Conservation (phyloP, 2,329 filamentous ascomycete species). For the Botrytis medusae region DNA sequence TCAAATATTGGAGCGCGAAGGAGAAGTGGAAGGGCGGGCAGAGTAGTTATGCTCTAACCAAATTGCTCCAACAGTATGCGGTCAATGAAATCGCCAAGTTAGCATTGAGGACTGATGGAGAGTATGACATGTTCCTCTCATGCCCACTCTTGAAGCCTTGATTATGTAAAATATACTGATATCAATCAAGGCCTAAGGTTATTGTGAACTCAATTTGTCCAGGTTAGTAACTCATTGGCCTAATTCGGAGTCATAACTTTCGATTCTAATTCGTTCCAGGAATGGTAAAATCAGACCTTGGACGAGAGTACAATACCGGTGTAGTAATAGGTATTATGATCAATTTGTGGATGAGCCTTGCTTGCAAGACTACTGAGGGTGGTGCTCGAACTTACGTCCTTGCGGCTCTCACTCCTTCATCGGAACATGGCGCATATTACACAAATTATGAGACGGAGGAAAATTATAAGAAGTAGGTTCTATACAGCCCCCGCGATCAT, state of each 20-base stretch:
- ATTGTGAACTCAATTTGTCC: constrained; percentile 35
- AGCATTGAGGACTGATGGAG: constrained; percentile 26
- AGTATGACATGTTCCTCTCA: constrained; percentile 19
- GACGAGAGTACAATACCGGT: constrained; percentile 30
- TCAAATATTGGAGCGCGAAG: constrained; percentile 28
- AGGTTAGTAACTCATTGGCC: constrained; percentile 18
- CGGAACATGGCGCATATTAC: constrained; percentile 34
- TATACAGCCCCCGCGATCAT: constrained; percentile 1
- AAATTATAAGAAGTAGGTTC: constrained; percentile 33
- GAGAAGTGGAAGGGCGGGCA: constrained; percentile 30
- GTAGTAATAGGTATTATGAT: constrained; percentile 23
- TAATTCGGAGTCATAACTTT: not conserved
- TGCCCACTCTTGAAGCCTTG: not conserved
- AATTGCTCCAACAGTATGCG: constrained; percentile 35
- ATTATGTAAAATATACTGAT: not conserved
- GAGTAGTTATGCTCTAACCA: constrained; percentile 30
- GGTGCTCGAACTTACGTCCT: constrained; percentile 38
- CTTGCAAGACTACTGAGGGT: constrained; percentile 38
- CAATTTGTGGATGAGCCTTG: constrained; percentile 26
- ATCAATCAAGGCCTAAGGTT: constrained; percentile 25
- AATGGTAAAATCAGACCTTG: constrained; percentile 33
- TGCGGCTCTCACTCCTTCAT: constrained; percentile 33
- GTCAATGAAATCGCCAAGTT: constrained; percentile 34
- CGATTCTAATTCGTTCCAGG: constrained; percentile 22
- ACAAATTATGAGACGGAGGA: constrained; percentile 32